Evolutionary conservation across 2,329 filamentous ascomycete genomes (phyloP).

Genomic region (Cyanodermella asteris): DNA sequence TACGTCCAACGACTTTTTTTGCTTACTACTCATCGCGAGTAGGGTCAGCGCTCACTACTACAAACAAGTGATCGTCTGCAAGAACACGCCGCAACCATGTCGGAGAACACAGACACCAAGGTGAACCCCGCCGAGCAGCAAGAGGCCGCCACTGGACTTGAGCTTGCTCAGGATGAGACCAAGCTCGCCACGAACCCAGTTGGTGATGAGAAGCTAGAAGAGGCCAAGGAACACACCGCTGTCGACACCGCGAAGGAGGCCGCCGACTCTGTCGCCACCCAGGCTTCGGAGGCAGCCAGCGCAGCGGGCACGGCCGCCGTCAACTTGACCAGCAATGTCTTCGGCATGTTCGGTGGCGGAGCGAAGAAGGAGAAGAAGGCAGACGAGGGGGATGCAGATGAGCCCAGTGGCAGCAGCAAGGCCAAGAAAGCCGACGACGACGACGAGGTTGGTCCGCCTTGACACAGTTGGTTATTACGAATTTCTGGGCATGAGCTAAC

Average conservation of each 20-base stretch:
- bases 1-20: no score
- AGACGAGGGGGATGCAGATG: slow-evolving; percentile 36
- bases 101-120: slow-evolving; percentile 21
- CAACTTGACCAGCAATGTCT: slow-evolving; percentile 39
- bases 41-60: no score
- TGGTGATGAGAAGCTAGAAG: slow-evolving; percentile 17
- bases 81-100: slow-evolving; percentile 19
- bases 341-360: slow-evolving; percentile 97
- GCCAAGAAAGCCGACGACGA: slow-evolving; percentile 4
- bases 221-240: slow-evolving; percentile 8
- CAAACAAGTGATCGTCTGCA: no score
- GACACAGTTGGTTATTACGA: no score
- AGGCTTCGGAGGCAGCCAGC: slow-evolving; percentile 19
- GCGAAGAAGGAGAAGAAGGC: slow-evolving; percentile 93
- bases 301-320: slow-evolving; percentile 17
- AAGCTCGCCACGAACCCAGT: slow-evolving; percentile 15
- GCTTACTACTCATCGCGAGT: no score
- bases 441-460: no score
- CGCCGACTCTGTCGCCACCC: slow-evolving; percentile 15
- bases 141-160: slow-evolving; percentile 16
- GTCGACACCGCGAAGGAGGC: slow-evolving; percentile 10
- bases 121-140: slow-evolving; percentile 15
- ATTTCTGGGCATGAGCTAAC: slow-evolving; percentile 1
- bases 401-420: slow-evolving; percentile 14
- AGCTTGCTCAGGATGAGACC: slow-evolving; percentile 13